Evolutionary conservation across 805 yeast genomes (phyloP).

Genomic region (Hanseniaspora meyeri): DNA sequence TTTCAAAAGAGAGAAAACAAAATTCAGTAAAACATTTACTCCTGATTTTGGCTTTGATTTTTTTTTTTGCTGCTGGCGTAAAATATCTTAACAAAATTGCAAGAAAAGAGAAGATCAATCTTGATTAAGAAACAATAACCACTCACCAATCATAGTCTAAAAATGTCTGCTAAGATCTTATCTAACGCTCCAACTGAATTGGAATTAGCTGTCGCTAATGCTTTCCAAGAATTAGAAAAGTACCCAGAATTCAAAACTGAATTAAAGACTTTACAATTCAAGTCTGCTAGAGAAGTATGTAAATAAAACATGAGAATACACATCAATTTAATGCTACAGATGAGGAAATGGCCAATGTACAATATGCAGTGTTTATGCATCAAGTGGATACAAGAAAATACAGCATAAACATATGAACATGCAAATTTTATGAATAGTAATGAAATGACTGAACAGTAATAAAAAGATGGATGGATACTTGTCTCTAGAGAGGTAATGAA

Average conservation of each 20-base stretch:
- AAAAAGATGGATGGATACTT: background rate
- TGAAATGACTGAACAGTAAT: background rate
- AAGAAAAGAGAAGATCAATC: background rate
- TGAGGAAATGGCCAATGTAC: background rate
- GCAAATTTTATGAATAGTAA: background rate
- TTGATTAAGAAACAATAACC: background rate
- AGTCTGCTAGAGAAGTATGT: slow-evolving; percentile 83
- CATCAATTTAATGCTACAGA: background rate
- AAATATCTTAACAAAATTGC: too few relatives aligned
- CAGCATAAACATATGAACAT: background rate
- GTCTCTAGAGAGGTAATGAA: too few relatives aligned
- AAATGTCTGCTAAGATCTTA: slow-evolving; percentile 96
- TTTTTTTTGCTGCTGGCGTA: too few relatives aligned
- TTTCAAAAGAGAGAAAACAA: background rate
- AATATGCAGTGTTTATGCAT: background rate
- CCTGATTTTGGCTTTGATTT: too few relatives aligned
- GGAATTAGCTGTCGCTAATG: slow-evolving; percentile 99
- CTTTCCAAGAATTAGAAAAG: slow-evolving; percentile 91
- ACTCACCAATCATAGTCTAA: slow-evolving; percentile 22
- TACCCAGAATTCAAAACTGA: slow-evolving; percentile 95
- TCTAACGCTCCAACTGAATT: slow-evolving; percentile 93
- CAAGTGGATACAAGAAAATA: too few relatives aligned
- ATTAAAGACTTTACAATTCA: slow-evolving; percentile 96
- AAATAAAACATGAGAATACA: background rate
- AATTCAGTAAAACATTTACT: background rate